Percentiles rank a stretch among this genome's conserved stretches.
These are phyloP conservation scores for Mortierella sp. DNA, from an alignment of 371 early-diverging fungal species.

Conservation along the genomic window DNA sequence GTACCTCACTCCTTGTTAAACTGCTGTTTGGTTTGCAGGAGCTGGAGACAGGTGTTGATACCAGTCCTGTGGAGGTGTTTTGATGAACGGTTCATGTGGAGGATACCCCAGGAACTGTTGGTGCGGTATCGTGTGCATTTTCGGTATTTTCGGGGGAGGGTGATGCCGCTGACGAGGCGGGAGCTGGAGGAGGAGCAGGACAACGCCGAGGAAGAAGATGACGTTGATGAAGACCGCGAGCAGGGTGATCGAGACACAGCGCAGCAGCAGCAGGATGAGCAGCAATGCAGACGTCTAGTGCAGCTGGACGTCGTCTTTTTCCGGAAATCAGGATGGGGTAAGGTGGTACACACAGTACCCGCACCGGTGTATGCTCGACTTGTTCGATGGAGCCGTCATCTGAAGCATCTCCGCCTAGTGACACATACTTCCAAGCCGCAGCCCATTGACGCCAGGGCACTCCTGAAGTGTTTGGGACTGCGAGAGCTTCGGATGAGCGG, in stretches of 20 bases:
- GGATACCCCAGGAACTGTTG: background rate
- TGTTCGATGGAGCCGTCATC: background rate
- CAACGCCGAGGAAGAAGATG: background rate
- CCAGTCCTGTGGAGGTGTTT: background rate
- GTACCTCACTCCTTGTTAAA: background rate
- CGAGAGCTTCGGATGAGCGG: too few species aligned
- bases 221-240: background rate
- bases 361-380: background rate
- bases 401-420: background rate
- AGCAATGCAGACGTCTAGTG: background rate
- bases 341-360: background rate
- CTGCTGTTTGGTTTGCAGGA: background rate
- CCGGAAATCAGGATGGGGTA: slow-evolving; percentile 1
- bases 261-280: background rate
- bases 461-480: background rate
- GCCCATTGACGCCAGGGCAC: background rate
- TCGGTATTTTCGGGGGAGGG: background rate
- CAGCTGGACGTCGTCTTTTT: background rate
- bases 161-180: background rate
- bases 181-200: background rate
- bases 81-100: slow-evolving; percentile 2
- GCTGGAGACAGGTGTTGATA: background rate
- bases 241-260: background rate
- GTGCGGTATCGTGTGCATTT: background rate
- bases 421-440: background rate